Conservation (phyloP, 2,329 filamentous ascomycete species). For the Trichothecium roseum region DNA sequence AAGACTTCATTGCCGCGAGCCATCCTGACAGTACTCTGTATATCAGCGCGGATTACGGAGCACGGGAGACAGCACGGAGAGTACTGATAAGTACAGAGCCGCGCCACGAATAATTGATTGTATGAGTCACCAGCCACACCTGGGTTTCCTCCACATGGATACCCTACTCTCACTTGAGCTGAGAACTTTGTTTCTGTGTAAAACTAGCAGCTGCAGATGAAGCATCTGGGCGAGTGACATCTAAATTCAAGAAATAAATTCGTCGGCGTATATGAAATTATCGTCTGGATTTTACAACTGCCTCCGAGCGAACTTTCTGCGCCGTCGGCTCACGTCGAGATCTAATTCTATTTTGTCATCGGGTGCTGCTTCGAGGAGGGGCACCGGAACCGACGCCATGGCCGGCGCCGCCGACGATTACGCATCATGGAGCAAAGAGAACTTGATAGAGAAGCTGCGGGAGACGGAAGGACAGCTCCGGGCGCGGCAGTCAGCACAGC, state of each 20-base stretch:
- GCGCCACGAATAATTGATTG: not conserved
- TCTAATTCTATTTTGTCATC: too few species aligned
- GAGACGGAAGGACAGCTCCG: slow-evolving; percentile 58
- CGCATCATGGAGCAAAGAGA: slow-evolving; percentile 55
- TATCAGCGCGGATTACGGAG: not conserved
- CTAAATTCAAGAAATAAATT: too few species aligned
- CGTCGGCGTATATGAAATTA: too few species aligned
- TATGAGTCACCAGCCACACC: too few species aligned
- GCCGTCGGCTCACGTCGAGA: too few species aligned
- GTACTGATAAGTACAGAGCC: too few species aligned
- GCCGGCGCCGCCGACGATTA: slow-evolving; percentile 30
- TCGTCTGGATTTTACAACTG: too few species aligned
- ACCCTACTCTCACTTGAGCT: not conserved
- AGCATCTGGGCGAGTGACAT: not conserved
- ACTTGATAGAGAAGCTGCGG: slow-evolving; percentile 57
- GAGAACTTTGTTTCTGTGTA: not conserved
- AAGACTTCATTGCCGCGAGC: too few species aligned
- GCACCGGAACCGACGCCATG: not conserved
- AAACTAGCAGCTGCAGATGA: not conserved
- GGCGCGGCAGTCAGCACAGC: too few species aligned
- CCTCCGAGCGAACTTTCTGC: too few species aligned
- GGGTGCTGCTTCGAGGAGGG: too few species aligned
- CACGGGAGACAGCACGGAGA: not conserved
- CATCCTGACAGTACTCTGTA: not conserved
- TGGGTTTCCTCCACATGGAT: too few species aligned